Evolutionary conservation across 2,329 filamentous ascomycete genomes (phyloP).

Genomic region (Neurospora crassa): DNA sequence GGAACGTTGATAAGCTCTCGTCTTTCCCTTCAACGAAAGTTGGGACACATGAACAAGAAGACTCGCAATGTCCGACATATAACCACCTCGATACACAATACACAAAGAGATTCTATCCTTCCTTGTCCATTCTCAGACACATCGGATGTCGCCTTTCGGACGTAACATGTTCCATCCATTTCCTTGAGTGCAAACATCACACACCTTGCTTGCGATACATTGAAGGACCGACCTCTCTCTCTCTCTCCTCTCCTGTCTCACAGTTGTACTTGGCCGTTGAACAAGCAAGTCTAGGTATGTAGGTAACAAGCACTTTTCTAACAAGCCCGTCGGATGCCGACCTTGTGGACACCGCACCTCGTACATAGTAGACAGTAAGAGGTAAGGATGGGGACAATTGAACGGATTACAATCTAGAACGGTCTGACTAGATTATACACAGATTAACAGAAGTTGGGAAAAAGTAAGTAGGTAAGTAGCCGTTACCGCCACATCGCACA

Average conservation of each 20-base stretch:
- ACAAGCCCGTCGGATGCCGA: neutral
- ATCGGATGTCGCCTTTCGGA: neutral
- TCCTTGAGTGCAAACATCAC: neutral
- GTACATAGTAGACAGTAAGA: no score
- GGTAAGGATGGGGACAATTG: no score
- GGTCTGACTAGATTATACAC: neutral
- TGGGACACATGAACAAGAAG: neutral
- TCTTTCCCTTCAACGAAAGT: neutral
- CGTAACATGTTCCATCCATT: neutral
- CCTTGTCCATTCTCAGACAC: neutral
- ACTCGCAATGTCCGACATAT: neutral
- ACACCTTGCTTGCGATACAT: neutral
- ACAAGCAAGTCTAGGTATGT: neutral
- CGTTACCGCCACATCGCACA: neutral
- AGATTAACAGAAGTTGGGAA: neutral
- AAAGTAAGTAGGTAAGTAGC: neutral
- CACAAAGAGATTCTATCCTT: neutral
- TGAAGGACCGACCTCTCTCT: neutral
- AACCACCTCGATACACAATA: neutral
- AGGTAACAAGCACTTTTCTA: neutral
- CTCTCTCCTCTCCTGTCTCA: neutral
- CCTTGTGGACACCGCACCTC: neutral
- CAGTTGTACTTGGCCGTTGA: neutral
- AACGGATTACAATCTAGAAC: neutral
- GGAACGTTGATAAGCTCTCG: neutral